Conservation (phyloP, 441 rosid genomes). For the Populus hybrid region DNA sequence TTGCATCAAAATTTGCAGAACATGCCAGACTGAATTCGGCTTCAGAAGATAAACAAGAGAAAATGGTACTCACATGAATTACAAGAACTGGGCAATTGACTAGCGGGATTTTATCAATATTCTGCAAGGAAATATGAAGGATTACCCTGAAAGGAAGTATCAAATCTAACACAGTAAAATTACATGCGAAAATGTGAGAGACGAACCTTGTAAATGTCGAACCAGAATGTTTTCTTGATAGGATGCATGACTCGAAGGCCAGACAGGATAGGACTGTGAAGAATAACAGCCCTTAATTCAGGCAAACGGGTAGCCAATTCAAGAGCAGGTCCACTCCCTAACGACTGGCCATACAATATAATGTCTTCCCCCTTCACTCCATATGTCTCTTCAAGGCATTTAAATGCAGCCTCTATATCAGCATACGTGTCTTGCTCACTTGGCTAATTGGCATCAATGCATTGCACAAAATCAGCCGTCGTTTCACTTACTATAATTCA, state of each 20-base stretch:
- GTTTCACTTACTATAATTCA: neutral
- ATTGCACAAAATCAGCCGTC: neutral
- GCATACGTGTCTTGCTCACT: slow-evolving; percentile 85
- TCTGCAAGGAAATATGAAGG: slow-evolving; percentile 42
- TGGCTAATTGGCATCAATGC: slow-evolving; percentile 39
- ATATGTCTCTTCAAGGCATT: slow-evolving; percentile 69
- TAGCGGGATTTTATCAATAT: slow-evolving; percentile 73
- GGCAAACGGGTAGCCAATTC: slow-evolving; percentile 74
- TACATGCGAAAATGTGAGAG: neutral
- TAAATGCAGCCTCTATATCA: slow-evolving; percentile 85
- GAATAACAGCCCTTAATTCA: slow-evolving; percentile 72
- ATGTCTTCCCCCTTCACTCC: slow-evolving; percentile 74
- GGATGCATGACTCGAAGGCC: slow-evolving; percentile 94
- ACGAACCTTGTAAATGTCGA: slow-evolving; percentile 81
- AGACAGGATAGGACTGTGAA: slow-evolving; percentile 88
- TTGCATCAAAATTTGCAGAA: neutral
- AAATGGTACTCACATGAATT: slow-evolving; percentile 60
- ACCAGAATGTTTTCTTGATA: slow-evolving; percentile 84
- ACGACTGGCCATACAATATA: slow-evolving; percentile 86
- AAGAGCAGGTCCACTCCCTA: slow-evolving; percentile 93
- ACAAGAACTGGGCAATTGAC: slow-evolving; percentile 84
- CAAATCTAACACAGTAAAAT: neutral
- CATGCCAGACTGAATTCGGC: neutral
- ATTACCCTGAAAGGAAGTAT: neutral
- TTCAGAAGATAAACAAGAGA: neutral